phyloP scores from a whole-genome alignment of 768 basidiomycete species.

The Boletus edulis region DNA sequence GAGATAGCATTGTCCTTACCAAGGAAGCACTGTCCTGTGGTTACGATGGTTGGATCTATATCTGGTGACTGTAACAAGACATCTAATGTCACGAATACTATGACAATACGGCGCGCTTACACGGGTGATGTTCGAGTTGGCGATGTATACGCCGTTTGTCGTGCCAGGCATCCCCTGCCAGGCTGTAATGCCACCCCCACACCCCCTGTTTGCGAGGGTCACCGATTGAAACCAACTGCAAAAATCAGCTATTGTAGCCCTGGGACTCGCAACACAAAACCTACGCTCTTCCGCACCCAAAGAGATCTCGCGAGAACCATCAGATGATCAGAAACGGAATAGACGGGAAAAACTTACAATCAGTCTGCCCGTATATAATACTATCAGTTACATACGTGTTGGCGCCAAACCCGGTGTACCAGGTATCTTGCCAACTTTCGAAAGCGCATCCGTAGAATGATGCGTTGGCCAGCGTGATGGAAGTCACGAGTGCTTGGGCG shows the following conservation, averaged over 20 bases:
- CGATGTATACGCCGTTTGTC: slow-evolving; percentile 53
- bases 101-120: slow-evolving; percentile 32
- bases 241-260: not conserved
- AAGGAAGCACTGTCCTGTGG: slow-evolving; percentile 47
- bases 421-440: slow-evolving; percentile 37
- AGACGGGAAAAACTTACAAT: slow-evolving; percentile 42
- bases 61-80: slow-evolving; percentile 49
- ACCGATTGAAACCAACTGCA: slow-evolving; percentile 58
- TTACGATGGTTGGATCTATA: slow-evolving; percentile 48
- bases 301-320: slow-evolving; percentile 4
- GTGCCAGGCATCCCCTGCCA: slow-evolving; percentile 52
- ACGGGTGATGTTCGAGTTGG: slow-evolving; percentile 53
- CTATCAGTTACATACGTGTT: slow-evolving; percentile 62
- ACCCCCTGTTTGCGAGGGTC: slow-evolving; percentile 58
- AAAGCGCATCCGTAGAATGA: slow-evolving; percentile 42
- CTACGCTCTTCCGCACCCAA: slow-evolving; percentile 12
- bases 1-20: slow-evolving; percentile 29
- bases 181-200: slow-evolving; percentile 63
- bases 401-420: slow-evolving; percentile 58
- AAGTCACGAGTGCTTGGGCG: slow-evolving; percentile 59
- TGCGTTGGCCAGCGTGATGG: slow-evolving; percentile 63
- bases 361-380: slow-evolving; percentile 60
- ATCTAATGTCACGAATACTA: not conserved
- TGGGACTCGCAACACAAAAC: not conserved
- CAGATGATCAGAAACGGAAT: not conserved